Conservation (phyloP, 441 rosid species). For the Populus trichocarpa region DNA sequence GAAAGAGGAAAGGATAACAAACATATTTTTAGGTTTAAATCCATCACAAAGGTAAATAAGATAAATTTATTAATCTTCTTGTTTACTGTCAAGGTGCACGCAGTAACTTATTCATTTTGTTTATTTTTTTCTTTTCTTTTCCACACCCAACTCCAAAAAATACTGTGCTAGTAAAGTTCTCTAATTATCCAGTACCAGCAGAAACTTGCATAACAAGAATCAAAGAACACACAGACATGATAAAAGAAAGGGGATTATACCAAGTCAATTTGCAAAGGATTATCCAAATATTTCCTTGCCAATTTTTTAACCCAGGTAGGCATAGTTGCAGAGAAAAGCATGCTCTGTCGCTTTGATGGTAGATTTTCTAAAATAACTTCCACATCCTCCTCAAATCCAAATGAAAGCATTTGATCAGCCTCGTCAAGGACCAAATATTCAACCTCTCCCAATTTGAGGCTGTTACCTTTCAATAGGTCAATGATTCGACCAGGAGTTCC, state of each 20-base stretch:
- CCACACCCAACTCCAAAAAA: background rate
- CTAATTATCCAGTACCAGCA: background rate
- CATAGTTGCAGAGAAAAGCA: slow-evolving; percentile 99
- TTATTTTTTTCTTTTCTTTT: background rate
- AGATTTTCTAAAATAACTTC: slow-evolving; percentile 86
- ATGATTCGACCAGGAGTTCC: slow-evolving; percentile 99
- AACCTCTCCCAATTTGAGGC: slow-evolving; percentile 85
- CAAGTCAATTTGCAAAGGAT: slow-evolving; percentile 92
- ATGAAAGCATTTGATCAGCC: slow-evolving; percentile 99
- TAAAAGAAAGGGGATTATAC: slow-evolving; percentile 29
- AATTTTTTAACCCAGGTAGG: slow-evolving; percentile 94
- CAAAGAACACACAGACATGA: background rate
- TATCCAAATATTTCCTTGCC: slow-evolving; percentile 83
- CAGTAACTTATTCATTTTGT: background rate
- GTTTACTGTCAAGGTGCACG: background rate
- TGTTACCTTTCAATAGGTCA: slow-evolving; percentile 70
- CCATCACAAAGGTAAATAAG: background rate
- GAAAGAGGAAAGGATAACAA: slow-evolving; percentile 12
- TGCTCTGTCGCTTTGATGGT: slow-evolving; percentile 81
- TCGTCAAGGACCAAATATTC: slow-evolving; percentile 93
- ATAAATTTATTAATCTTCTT: background rate
- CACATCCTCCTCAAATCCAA: slow-evolving; percentile 96
- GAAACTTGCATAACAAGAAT: background rate
- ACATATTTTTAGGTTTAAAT: background rate
- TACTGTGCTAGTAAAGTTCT: background rate